phyloP scores from a whole-genome alignment of 2,329 filamentous ascomycete genomes.

The Fusarium sp. region DNA sequence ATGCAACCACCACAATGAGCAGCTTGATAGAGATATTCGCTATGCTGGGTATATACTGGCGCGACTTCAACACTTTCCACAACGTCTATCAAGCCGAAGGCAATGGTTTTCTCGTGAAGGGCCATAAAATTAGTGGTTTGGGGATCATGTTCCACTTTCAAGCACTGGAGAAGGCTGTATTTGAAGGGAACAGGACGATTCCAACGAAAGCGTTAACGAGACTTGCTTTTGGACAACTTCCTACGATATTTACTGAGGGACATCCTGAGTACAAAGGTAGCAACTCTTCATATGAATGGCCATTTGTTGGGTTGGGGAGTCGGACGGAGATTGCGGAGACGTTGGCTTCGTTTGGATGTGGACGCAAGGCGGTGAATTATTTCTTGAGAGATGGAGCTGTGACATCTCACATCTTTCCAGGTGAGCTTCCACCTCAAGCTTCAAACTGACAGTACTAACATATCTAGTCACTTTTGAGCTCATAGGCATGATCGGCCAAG shows the following conservation, averaged over 20 bases:
- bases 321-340: constrained; percentile 2
- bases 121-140: constrained; percentile 7
- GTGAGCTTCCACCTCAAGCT: neutral
- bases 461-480: constrained; percentile 4
- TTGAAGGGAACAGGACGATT: neutral
- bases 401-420: constrained; percentile 8
- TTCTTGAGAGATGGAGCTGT: constrained; percentile 7
- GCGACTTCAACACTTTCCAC: constrained; percentile 4
- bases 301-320: neutral
- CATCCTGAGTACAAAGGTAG: rapidly evolving
- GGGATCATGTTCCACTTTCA: constrained; percentile 17
- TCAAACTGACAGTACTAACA: neutral
- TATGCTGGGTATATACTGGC: constrained; percentile 21
- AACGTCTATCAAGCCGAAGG: constrained; percentile 19
- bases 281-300: rapidly evolving
- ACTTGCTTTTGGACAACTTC: constrained; percentile 14
- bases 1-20: constrained; percentile 15
- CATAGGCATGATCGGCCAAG: constrained; percentile 11
- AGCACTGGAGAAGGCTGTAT: constrained; percentile 8
- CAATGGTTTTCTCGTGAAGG: constrained; percentile 3
- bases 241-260: neutral
- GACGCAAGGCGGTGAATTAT: constrained; percentile 4
- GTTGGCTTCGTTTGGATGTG: neutral
- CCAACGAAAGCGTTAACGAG: neutral
- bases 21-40: constrained; percentile 19